Evolutionary conservation across 73 alveolate species (phyloP), one percentile per base, ranked within the genome.

Genomic region (Paramecium biaurelia): DNA sequence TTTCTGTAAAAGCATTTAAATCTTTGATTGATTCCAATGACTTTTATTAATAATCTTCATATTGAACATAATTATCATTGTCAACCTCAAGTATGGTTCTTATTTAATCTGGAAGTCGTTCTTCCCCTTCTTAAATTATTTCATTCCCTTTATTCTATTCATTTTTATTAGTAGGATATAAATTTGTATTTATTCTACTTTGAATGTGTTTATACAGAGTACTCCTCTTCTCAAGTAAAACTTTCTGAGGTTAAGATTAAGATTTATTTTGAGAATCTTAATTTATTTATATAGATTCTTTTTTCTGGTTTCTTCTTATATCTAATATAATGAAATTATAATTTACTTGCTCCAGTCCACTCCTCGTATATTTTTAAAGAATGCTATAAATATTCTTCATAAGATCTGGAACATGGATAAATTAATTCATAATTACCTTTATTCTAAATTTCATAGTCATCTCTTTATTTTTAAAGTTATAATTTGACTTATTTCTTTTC

Each of bases 281-380:
- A 11, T 43, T 30, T 18, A 20, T 53, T 53, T 15, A 53, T 4
- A 53, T 8, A 38, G 45, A 23, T 42, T 79, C 90, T 18, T 79
- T 79, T 79, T 79, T 79, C 23, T 24, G 56, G 14, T 79, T 79
- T 79, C 90, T 79, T 79, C 90, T 41, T 37, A 79, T 79, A 45
- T 79, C 90, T 79, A 79, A 30, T 1, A 18, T n/a, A 53, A 15
- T 14, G 20, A 43, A 42, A 9, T 37, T 2, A 15, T 41, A 12
- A 12, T 8, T 24, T 79, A 79, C 90, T 79, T 38, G 94, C 87
- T 70, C 94, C 94, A 26, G 94, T 89, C 79, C 85, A 89, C 14
- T 89, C 94, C 30, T 89, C 94, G 14, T 89, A 82, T 10, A 89
- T 43, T 30, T 76, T 43, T 43, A 38, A 70, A n/a, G 94, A 84